A percentile compares a stretch with the other conserved stretches of the same genome.
Conservation (phyloP, 257 asterid genomes). For the Solanum dulcamara region DNA sequence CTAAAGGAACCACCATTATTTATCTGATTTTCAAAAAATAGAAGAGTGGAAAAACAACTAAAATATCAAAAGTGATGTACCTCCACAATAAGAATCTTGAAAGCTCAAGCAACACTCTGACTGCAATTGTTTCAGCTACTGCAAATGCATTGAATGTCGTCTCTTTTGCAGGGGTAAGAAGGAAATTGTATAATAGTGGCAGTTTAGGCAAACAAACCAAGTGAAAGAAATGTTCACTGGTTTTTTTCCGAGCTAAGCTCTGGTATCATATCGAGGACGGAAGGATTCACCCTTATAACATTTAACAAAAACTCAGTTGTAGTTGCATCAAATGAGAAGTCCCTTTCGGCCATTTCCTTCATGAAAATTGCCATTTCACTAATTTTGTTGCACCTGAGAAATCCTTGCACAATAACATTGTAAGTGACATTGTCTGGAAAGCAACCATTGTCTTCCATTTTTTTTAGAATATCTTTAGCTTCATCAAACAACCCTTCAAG, state of each 20-base stretch:
- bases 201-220: not conserved
- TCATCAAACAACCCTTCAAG: not conserved
- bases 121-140: not conserved
- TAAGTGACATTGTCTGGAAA: not conserved
- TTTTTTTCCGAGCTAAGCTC: not conserved
- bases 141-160: not conserved
- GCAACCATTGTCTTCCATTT: not conserved
- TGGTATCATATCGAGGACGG: not conserved
- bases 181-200: not conserved
- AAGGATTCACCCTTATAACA: not conserved
- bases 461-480: not conserved
- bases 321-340: not conserved
- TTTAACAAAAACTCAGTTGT: not conserved
- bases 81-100: not conserved
- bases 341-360: conserved; percentile 2
- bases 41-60: not conserved
- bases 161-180: not conserved
- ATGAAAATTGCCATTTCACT: not conserved
- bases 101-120: not conserved
- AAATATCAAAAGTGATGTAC: not conserved
- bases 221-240: not conserved
- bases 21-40: not conserved
- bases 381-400: not conserved
- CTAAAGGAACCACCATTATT: not conserved
- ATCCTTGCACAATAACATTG: not conserved